Conservation (phyloP, 441 rosid species). For the Populus tomentosa region DNA sequence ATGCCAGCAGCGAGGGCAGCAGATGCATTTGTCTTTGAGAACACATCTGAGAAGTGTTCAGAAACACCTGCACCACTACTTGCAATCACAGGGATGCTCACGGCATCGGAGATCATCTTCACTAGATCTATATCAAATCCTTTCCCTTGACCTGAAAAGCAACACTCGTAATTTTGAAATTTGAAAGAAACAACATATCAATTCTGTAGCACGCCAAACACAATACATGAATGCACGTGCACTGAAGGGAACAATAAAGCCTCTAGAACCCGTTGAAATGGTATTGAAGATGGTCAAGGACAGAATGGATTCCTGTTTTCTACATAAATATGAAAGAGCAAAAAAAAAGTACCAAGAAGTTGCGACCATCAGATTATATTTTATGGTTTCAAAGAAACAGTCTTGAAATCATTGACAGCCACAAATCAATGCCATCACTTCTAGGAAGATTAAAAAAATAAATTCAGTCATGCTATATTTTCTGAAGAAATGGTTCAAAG, state of each 20-base stretch:
- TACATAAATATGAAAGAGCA: background rate
- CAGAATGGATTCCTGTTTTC: background rate
- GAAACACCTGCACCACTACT: constrained; percentile 91
- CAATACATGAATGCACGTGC: background rate
- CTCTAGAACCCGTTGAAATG: background rate
- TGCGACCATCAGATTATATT: background rate
- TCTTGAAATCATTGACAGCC: background rate
- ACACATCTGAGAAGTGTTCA: constrained; percentile 84
- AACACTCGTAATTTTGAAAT: background rate
- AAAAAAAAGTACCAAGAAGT: no score
- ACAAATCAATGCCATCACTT: background rate
- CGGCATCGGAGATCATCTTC: constrained; percentile 78
- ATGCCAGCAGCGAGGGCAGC: constrained; percentile 99
- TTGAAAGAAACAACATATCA: background rate
- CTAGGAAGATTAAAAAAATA: background rate
- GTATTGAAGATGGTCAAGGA: background rate
- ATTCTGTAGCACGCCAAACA: background rate
- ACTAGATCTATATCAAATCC: constrained; percentile 82
- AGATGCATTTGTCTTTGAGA: constrained; percentile 72
- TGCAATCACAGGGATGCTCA: constrained; percentile 91
- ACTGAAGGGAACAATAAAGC: background rate
- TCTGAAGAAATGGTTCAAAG: background rate
- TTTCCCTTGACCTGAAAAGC: constrained; percentile 81
- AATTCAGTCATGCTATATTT: background rate
- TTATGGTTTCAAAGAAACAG: background rate